Base-by-base conservation (phyloP, 306 rosid genomes). In the Morella rubra region DNA sequence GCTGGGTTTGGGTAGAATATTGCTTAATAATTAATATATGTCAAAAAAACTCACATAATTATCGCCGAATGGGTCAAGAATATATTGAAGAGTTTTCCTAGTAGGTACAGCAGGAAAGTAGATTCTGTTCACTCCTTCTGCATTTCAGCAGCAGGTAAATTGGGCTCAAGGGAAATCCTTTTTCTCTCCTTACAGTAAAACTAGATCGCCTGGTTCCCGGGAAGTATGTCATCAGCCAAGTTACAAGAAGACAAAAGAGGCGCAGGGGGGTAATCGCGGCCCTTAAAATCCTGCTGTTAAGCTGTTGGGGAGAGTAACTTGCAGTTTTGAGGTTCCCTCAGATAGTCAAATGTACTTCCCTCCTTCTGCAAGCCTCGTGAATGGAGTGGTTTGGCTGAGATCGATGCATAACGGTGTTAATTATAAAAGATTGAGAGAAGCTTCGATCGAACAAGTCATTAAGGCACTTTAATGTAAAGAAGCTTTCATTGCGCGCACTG, bases 141-240 rank as follows among this genome's bases (percentile, higher is more conserved):
- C 66, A 10, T 20, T 59, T 32, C 41, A 59, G 24, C 24, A 22
- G 65, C 65, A 59, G 41, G 12, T 3, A 22, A 59, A 59, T 22
- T 24, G 65, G 64, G 64, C 70, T 75, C 80, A 72, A 73, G 62
- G 80, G 64, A 55, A 85, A 74, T 64, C 52, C 69, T 10, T 41
- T 59, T 42, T 64, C 56, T 61, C 12, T 22, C 37, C 44, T 74
- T 41, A 74, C 71, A 72, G 76, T 77, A 65, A 78, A 66, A 69
- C 49, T 71, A 42, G 37, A 73, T 80, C 80, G 83, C 80, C 80
- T 81, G 80, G 84, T 86, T 86, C 89, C 87, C 87, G 83, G 66
- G 83, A 86, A 83, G 81, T 71, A 47, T 59, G 77, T 40, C 27
- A 78, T 86, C 69, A 80, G 79, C 56, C 55, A 79, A 84, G 81